Evolutionary conservation across 2,329 filamentous ascomycete species (phyloP).

Genomic region (Alternaria gaisen): DNA sequence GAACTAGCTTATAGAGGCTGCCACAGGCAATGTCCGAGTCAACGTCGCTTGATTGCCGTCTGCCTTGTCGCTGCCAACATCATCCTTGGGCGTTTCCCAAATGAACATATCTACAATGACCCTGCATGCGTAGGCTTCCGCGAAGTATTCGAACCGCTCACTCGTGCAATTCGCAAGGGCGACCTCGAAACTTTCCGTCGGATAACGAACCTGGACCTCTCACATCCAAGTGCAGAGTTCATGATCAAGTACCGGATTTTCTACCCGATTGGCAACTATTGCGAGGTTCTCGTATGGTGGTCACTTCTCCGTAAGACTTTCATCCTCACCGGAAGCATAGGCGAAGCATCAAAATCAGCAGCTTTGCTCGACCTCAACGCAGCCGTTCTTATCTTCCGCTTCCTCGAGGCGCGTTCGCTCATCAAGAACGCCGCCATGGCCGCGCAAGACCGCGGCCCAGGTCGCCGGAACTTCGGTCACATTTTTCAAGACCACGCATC

Average conservation of each 20-base stretch:
- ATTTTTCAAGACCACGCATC: constrained; percentile 62
- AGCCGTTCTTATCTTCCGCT: constrained; percentile 69
- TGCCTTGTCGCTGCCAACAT: constrained; percentile 86
- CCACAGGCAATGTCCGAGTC: constrained; percentile 61
- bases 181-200: constrained; percentile 78
- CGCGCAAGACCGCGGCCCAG: constrained; percentile 40
- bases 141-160: constrained; percentile 76
- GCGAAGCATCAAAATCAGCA: constrained; percentile 57
- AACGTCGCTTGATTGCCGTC: constrained; percentile 81
- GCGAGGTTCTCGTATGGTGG: constrained; percentile 85
- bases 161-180: constrained; percentile 74
- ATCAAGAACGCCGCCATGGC: constrained; percentile 39
- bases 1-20: constrained; percentile 84
- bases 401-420: constrained; percentile 66
- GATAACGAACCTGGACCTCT: constrained; percentile 63
- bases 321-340: constrained; percentile 77
- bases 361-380: constrained; percentile 78
- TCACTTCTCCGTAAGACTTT: constrained; percentile 81
- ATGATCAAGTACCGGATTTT: constrained; percentile 79
- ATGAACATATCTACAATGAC: constrained; percentile 68
- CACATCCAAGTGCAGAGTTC: constrained; percentile 61
- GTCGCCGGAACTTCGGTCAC: constrained; percentile 53
- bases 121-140: constrained; percentile 74
- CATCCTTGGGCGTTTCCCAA: constrained; percentile 84
- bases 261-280: constrained; percentile 76